Evolutionary conservation across 768 basidiomycete species (phyloP), one percentile per base, ranked within the genome.

Genomic region (Tulasnella sp.): DNA sequence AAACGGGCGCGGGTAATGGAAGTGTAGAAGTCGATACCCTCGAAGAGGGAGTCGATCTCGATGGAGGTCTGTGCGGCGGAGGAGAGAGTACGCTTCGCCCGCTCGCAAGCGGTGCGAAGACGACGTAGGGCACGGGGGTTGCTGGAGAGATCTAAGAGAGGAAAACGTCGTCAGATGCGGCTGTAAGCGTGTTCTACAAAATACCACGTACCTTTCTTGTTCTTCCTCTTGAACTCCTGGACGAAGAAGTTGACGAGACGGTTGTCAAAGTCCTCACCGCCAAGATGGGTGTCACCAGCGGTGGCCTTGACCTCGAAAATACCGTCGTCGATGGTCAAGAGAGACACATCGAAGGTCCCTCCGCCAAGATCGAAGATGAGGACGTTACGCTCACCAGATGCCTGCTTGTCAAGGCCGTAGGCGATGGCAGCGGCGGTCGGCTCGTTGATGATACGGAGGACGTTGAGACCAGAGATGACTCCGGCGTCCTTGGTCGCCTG

Each of bases 381-480:
- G 63, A 76, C 75, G 67, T 76, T 75, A 64, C 71, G 71, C 68
- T 77, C 76, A 62, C 73, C 68, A 72, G 70, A 67, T 46, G 73
- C 76, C 66, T 79, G 78, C 68, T 80, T 78, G 74, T 81, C 76
- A 55, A 84, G 77, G 66, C 82, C 81, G 72, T 84, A 84, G 52
- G 83, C 81, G 67, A 84, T 77, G 55, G 81, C 82, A 52, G 83
- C 83, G 57, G 83, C 83, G 53, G 82, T 83, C 43, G 84, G 83
- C 68, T 79, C 63, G 64, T 75, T 77, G 69, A 77, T 74, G 66
- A 77, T 77, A 65, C 75, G 74, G 64, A 74, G 71, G 54, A 77
- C 75, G 63, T 75, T 75, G 29, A 77, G 68, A 63, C 75, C 75
- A 63, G 75, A 71, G 66, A 77, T 77, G 49, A 70, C 70, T 65